Base-by-base conservation (phyloP, 129 eudicot genomes). In the Escallonia herrerae region DNA sequence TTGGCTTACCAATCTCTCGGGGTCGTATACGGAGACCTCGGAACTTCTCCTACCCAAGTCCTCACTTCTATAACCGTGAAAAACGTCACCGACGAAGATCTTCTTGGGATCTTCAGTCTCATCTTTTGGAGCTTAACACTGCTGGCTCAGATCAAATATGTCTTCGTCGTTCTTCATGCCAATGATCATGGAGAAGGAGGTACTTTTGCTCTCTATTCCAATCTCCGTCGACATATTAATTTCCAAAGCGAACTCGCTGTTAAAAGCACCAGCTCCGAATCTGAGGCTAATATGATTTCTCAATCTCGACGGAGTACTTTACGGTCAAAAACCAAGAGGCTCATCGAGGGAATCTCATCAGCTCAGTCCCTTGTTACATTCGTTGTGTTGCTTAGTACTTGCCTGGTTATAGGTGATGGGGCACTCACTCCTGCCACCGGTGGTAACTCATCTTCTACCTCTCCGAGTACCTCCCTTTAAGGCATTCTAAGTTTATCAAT, bases 391-490 rank as follows among this genome's bases (percentile, higher is more conserved):
- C 62, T 76, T 0, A 76, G 81, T 15, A 76, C 76, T 59, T 76
- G 68, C 63, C 70, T 76, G 81, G 76, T 76, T 9, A 76, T 76
- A 8, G 81, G 81, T 13, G 81, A 76, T 71, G 81, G 81, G 15
- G 76, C 76, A 15, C 68, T 70, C 15, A 76, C 81, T 2, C 76
- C 81, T 11, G 81, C 81, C 5, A 58, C 63, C 39, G 7, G 43
- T 38, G 63, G 63, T 58, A 58, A 68, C 68, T 41, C 15, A n/a
- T n/a, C 40, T 43, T 11, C 14, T 40, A 2, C 42, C 4, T n/a
- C 15, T 42, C 3, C 43, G 14, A 15, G 4, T 68, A 43, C 22
- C 6, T n/a, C 22, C 40, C 38, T 43, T 49, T 67, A 12, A 47
- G 52, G 10, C 52, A 47, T 47, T 47, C 2, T 51, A 51, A n/a